These are phyloP conservation scores for Colletotrichum theobromicola DNA, from an alignment of 2,329 filamentous ascomycete species.

Conservation along the genomic window DNA sequence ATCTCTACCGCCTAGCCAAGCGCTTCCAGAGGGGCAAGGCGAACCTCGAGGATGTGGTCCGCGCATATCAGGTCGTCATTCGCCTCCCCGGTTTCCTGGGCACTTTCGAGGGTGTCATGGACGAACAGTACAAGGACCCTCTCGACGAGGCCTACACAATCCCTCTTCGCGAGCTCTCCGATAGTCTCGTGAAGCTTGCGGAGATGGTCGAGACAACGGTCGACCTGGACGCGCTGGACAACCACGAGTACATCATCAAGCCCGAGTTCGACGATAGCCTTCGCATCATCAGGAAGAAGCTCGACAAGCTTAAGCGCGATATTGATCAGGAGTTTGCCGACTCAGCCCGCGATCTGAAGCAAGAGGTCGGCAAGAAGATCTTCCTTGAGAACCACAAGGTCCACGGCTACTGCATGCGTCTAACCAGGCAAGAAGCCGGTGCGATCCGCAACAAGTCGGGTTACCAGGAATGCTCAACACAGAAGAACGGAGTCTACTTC, in stretches of 20 bases:
- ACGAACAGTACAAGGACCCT: constrained; percentile 88
- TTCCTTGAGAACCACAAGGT: constrained; percentile 96
- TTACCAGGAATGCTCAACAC: constrained; percentile 95
- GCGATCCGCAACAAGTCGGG: constrained; percentile 90
- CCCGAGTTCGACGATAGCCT: constrained; percentile 94
- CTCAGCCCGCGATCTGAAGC: constrained; percentile 80
- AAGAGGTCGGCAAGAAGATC: constrained; percentile 97
- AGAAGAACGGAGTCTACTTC: constrained; percentile 99
- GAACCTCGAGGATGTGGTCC: constrained; percentile 92
- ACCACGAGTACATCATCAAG: constrained; percentile 99
- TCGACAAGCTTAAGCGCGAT: constrained; percentile 81
- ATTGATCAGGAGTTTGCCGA: constrained; percentile 83
- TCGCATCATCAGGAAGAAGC: constrained; percentile 85
- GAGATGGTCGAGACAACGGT: constrained; percentile 99
- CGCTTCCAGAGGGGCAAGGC: constrained; percentile 92
- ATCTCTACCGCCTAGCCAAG: constrained; percentile 91
- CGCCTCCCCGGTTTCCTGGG: constrained; percentile 88
- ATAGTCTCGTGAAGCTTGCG: constrained; percentile 83
- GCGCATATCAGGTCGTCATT: constrained; percentile 93
- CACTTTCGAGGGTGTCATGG: constrained; percentile 92
- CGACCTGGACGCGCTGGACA: constrained; percentile 91
- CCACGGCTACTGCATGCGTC: constrained; percentile 94
- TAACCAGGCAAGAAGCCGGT: constrained; percentile 88
- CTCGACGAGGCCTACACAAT: constrained; percentile 87
- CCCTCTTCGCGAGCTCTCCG: constrained; percentile 77